Evolutionary conservation across 371 early-diverging fungal species (phyloP), one percentile per base, ranked within the genome.

Genomic region (Rhizopus sp.): DNA sequence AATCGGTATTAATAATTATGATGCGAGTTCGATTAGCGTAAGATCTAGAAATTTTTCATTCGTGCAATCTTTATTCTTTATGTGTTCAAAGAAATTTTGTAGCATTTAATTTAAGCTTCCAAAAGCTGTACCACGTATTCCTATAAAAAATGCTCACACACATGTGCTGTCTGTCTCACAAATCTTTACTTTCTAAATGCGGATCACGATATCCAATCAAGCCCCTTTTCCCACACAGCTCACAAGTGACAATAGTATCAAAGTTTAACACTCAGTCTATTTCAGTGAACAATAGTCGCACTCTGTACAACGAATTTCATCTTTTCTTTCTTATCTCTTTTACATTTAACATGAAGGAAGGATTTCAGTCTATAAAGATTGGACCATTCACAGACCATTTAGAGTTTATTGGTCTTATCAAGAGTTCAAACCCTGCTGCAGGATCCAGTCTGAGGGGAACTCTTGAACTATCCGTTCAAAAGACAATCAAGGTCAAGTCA

Each of bases 401-500:
- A 7, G 69, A 73, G 31, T 73, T 69, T 33, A 45, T 64, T 23
- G 69, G 77, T 3, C 59, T 61, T 10, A 42, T 51, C 12, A 65
- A 63, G 44, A 59, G 59, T 7, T 34, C 61, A 59, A 46, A 39
- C 12, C 15, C 37, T 30, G 23, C 39, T 69, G 13, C 52, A 62
- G 40, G 72, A 70, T 8, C 50, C 61, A 15, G 51, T 23, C 42
- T 73, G 7, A 55, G 60, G 34, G 76, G 76, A 8, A 53, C 59
- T 15, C 54, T 68, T 7, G 32, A 38, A 16, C 35, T 77, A n/a
- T 45, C 50, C 2, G 40, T 73, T 0, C 41, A 37, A 5, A 69
- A 59, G 17, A 15, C 74, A 4, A 52, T 68, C 41, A 77, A 77
- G 52, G 49, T 73, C 34, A 69, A 68, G 15, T 57, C 66, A 30